phyloP scores from a whole-genome alignment of 805 yeast species.

The Starmerella geochares region DNA sequence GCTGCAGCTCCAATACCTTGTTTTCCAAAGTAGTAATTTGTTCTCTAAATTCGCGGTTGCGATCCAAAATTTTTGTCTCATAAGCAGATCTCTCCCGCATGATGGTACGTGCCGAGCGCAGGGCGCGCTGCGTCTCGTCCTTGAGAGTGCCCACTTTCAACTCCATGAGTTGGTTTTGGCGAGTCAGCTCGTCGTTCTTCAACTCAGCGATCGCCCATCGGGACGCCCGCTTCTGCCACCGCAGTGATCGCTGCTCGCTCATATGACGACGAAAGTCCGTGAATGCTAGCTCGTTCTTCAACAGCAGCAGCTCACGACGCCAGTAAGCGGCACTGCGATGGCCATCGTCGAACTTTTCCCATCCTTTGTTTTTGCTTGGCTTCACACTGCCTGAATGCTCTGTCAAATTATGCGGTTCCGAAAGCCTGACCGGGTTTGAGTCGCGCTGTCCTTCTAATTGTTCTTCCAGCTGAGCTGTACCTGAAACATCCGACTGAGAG shows the following conservation, averaged over 20 bases:
- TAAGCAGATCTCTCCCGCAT: slow-evolving; percentile 33
- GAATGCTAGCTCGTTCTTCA: slow-evolving; percentile 54
- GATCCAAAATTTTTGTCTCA: slow-evolving; percentile 30
- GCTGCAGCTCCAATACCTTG: slow-evolving; percentile 23
- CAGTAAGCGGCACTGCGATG: slow-evolving; percentile 18
- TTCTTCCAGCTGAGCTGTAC: background rate
- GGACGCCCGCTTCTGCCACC: slow-evolving; percentile 31
- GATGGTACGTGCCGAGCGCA: slow-evolving; percentile 29
- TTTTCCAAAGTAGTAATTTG: slow-evolving; percentile 24
- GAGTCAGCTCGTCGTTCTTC: slow-evolving; percentile 28
- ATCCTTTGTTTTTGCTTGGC: background rate
- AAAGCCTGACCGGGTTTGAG: background rate
- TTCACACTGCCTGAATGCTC: background rate
- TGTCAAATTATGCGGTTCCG: no score
- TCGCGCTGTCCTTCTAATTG: no score
- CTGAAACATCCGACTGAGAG: background rate
- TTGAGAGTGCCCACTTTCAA: slow-evolving; percentile 26
- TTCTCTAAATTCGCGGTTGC: slow-evolving; percentile 29
- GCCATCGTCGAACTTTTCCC: slow-evolving; percentile 8
- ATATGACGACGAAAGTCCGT: slow-evolving; percentile 43
- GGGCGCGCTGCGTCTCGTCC: slow-evolving; percentile 29
- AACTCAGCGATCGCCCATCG: slow-evolving; percentile 28
- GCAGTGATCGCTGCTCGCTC: slow-evolving; percentile 34
- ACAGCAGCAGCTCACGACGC: slow-evolving; percentile 46
- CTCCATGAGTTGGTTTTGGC: slow-evolving; percentile 28